Percentiles rank a stretch among this genome's conserved stretches.
phyloP scores from a whole-genome alignment of 768 basidiomycete genomes.

The Coprinopsis marcescibilis region DNA sequence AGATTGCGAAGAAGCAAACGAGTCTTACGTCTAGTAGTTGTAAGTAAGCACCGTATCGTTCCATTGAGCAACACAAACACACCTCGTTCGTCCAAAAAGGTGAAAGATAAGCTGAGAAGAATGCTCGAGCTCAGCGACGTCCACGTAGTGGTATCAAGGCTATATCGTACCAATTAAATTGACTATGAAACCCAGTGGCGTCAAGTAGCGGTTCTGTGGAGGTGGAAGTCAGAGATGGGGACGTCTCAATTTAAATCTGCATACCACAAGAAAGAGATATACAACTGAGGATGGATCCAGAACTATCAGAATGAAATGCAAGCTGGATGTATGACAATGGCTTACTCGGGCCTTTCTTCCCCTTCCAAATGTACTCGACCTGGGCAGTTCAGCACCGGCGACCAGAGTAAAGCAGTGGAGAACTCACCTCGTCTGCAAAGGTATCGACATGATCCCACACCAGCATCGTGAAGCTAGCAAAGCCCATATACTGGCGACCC shows the following conservation, averaged over 20 bases:
- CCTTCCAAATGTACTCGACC: conserved; percentile 52
- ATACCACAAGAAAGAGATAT: conserved; percentile 38
- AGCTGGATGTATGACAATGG: neutral
- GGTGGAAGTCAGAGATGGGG: neutral
- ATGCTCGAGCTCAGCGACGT: neutral
- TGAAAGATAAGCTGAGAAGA: conserved; percentile 34
- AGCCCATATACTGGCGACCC: conserved; percentile 48
- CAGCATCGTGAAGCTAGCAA: conserved; percentile 45
- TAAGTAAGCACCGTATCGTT: neutral
- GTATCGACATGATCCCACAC: conserved; percentile 55
- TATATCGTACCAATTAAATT: conserved; percentile 40
- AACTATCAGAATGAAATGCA: neutral
- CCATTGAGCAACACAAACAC: conserved; percentile 4
- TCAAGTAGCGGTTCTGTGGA: conserved; percentile 56
- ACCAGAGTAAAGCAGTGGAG: neutral
- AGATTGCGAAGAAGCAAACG: conserved; percentile 1
- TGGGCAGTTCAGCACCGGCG: conserved; percentile 9
- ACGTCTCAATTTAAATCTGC: conserved; percentile 6
- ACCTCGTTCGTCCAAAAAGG: conserved; percentile 36
- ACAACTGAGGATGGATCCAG: conserved; percentile 24
- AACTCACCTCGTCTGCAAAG: conserved; percentile 34
- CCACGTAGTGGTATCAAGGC: neutral
- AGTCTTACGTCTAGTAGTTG: conserved; percentile 10
- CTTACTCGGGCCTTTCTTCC: conserved; percentile 40
- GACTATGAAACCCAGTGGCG: conserved; percentile 55